These are phyloP conservation scores for Ulmus americana DNA, from an alignment of 331 rosid species.

Conservation along the genomic window DNA sequence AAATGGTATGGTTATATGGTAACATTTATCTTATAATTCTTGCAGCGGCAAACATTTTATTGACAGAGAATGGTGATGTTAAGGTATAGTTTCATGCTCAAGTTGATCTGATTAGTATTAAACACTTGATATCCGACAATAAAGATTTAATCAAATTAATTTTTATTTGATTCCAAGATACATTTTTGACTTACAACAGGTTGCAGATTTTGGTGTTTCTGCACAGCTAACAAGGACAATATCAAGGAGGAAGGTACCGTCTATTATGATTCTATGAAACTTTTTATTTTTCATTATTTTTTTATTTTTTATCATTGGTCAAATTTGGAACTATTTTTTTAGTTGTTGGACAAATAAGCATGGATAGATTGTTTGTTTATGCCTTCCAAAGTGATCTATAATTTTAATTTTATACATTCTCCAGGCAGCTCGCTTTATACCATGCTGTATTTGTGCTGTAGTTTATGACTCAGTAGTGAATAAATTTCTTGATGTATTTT, in stretches of 20 bases:
- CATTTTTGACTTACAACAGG: slow-evolving; percentile 49
- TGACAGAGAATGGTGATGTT: slow-evolving; percentile 90
- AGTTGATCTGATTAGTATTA: slow-evolving; percentile 13
- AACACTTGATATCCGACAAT: slow-evolving; percentile 16
- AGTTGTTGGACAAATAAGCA: slow-evolving; percentile 10
- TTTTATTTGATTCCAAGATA: slow-evolving; percentile 21
- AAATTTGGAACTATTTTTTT: not conserved
- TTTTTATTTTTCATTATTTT: too few species aligned
- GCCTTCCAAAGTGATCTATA: not conserved
- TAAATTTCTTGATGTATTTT: not conserved
- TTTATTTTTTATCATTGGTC: slow-evolving; percentile 9
- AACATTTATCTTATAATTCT: slow-evolving; percentile 21
- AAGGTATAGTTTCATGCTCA: slow-evolving; percentile 52
- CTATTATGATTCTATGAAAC: not conserved
- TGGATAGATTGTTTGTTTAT: slow-evolving; percentile 17
- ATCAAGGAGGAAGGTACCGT: slow-evolving; percentile 88
- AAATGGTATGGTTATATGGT: slow-evolving; percentile 21
- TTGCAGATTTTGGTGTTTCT: slow-evolving; percentile 99
- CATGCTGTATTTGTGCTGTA: too few species aligned
- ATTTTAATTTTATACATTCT: slow-evolving; percentile 14
- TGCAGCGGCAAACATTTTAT: slow-evolving; percentile 97
- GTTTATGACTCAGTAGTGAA: not conserved
- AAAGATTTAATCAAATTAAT: slow-evolving; percentile 24
- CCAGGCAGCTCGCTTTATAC: not conserved
- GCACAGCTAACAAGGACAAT: slow-evolving; percentile 98